phyloP scores from a whole-genome alignment of 257 asterid species.

The Solanum chilense region DNA sequence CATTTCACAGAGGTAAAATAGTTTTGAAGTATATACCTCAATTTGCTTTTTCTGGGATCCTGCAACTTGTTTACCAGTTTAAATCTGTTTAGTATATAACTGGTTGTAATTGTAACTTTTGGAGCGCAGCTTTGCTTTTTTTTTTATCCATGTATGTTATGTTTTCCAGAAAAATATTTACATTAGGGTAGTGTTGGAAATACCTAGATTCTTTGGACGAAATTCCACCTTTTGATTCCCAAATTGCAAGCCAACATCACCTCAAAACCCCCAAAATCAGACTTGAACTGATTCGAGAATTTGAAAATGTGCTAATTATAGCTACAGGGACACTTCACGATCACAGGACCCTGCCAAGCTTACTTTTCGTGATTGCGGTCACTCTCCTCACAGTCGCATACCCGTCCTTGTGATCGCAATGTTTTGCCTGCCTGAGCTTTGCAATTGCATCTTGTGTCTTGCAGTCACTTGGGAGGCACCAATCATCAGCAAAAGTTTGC shows the following conservation, averaged over 20 bases:
- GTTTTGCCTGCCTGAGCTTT: not conserved
- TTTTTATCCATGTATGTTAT: not conserved
- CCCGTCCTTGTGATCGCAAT: not conserved
- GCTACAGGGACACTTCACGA: not conserved
- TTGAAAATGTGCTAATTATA: not conserved
- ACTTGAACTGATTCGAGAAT: not conserved
- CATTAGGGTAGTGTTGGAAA: not conserved
- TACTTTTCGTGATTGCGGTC: not conserved
- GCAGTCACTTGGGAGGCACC: not conserved
- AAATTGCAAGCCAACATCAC: not conserved
- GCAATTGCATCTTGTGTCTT: not conserved
- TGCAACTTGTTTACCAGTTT: not conserved
- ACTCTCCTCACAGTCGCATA: not conserved
- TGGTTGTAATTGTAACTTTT: not conserved
- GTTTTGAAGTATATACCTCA: not conserved
- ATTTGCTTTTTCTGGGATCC: not conserved
- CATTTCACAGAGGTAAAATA: conserved; percentile 60
- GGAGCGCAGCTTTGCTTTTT: not conserved
- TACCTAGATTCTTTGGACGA: not conserved
- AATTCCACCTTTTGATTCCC: not conserved
- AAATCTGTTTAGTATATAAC: not conserved
- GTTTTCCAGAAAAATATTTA: not conserved
- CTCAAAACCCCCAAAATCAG: not conserved
- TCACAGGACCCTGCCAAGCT: not conserved
- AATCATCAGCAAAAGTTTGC: not conserved